Evolutionary conservation across 768 basidiomycete species (phyloP), one percentile per base, ranked within the genome.

Genomic region (Lactifluus volemus): DNA sequence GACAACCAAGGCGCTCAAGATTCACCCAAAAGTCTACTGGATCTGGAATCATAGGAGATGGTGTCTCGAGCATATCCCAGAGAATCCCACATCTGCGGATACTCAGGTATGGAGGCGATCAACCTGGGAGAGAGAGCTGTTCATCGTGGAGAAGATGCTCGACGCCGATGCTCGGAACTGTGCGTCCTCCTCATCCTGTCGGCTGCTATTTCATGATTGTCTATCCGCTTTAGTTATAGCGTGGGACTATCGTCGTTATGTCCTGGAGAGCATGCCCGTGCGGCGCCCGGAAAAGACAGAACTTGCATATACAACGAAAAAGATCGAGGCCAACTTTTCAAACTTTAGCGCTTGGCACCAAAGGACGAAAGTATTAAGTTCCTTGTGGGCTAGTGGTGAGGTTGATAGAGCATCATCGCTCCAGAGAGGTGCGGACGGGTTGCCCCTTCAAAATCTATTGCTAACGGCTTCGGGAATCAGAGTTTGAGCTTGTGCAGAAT

Each of bases 271-370:
- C 47, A 85, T 91, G 74, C 86, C 88, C 0, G 72, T 77, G 14
- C 78, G 77, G 50, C 76, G 77, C 61, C 75, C 86, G 4, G 76
- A 81, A 44, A 73, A 71, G 4, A 77, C 83, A n/a, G 97, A 98
- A 70, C 74, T 99, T 30, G 79, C 77, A 0, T 98, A 91, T 70
- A 98, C 97, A 2, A 84, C 81, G 48, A 82, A 81, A 61, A 98
- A 98, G 78, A 98, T 99, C 65, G 86, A 89, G 72, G 77, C 86
- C 52, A 98, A 92, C 69, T 94, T 98, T 70, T 96, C 92, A 38
- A 98, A 99, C 71, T 98, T 97, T 71, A 96, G 93, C 64, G 97
- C 97, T 21, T 99, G 97, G 97, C 97, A 99, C 72, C 94, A 97
- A 67, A 84, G 97, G 38, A 91, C 92, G 1, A 96, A 93, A 69